These are phyloP conservation scores for Westerdykella ornata DNA, from an alignment of 2,329 filamentous ascomycete species.

Conservation along the genomic window DNA sequence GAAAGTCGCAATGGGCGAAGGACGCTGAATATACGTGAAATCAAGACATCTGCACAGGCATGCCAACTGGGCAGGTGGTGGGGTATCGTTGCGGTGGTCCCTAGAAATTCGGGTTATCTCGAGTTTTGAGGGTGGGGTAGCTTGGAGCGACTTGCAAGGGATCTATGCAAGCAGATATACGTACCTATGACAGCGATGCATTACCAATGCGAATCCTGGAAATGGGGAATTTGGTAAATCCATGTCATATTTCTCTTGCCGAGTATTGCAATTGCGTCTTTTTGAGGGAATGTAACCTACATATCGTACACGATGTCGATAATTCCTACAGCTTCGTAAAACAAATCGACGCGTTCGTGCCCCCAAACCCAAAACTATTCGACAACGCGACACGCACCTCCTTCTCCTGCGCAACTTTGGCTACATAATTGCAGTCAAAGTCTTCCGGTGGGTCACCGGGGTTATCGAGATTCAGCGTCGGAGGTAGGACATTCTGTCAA, in stretches of 20 bases:
- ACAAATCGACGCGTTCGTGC: slow-evolving; percentile 86
- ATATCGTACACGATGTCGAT: background rate
- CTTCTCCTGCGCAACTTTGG: slow-evolving; percentile 62
- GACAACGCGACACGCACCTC: slow-evolving; percentile 69
- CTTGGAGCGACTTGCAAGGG: slow-evolving; percentile 6
- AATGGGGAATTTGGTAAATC: too few relatives aligned
- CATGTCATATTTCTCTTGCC: background rate
- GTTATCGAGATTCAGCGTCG: slow-evolving; percentile 73
- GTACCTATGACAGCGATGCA: slow-evolving; percentile 11
- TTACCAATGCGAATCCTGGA: slow-evolving; percentile 6
- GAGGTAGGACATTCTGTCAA: slow-evolving; percentile 66
- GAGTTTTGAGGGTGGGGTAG: slow-evolving; percentile 10
- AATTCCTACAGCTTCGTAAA: slow-evolving; percentile 50
- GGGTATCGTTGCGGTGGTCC: slow-evolving; percentile 10
- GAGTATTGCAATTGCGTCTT: background rate
- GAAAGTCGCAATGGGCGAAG: background rate
- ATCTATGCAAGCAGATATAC: slow-evolving; percentile 1
- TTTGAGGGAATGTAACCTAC: background rate
- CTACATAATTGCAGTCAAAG: slow-evolving; percentile 80
- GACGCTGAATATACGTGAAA: slow-evolving; percentile 4
- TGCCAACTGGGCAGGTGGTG: slow-evolving; percentile 9
- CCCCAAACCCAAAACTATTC: slow-evolving; percentile 97
- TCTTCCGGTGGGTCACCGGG: slow-evolving; percentile 53
- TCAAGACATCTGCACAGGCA: slow-evolving; percentile 3
- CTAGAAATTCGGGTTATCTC: slow-evolving; percentile 7